Evolutionary conservation across 2,329 filamentous ascomycete species (phyloP).

Genomic region (Fusarium oligoseptatum): DNA sequence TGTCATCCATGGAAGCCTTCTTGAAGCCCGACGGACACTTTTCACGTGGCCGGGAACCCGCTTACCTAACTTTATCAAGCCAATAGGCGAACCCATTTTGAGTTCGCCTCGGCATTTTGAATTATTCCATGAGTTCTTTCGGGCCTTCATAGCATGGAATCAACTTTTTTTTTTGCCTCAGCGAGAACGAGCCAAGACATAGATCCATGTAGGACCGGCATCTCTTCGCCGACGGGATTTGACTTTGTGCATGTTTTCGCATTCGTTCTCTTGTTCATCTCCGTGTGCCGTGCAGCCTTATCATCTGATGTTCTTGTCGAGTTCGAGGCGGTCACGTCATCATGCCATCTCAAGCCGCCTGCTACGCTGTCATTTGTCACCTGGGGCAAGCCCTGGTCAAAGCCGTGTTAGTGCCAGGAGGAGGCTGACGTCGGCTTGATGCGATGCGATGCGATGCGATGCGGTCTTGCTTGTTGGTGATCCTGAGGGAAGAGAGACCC

Average conservation of each 20-base stretch:
- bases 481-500: not conserved
- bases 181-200: not conserved
- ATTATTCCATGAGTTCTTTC: not conserved
- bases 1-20: not conserved
- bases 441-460: not conserved
- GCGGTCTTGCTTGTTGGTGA: not conserved
- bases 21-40: conserved; percentile 3
- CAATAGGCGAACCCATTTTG: not conserved
- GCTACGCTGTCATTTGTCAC: not conserved
- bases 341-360: conserved; percentile 18
- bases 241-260: conserved; percentile 4
- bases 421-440: conserved; percentile 2
- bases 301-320: not conserved
- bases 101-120: not conserved
- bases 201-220: conserved; percentile 8
- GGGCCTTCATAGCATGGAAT: not conserved
- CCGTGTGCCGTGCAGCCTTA: conserved; percentile 7
- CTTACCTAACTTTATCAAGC: not conserved
- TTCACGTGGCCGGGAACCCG: conserved; percentile 2
- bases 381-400: not conserved
- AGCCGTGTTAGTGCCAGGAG: not conserved
- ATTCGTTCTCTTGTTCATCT: conserved; percentile 3
- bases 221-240: conserved; percentile 13
- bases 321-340: conserved; percentile 20
- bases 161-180: too few species aligned